A percentile compares a stretch with the other conserved stretches of the same genome.
Conservation (phyloP, 2,329 filamentous ascomycete genomes). For the Neopestalotiopsis rosae region DNA sequence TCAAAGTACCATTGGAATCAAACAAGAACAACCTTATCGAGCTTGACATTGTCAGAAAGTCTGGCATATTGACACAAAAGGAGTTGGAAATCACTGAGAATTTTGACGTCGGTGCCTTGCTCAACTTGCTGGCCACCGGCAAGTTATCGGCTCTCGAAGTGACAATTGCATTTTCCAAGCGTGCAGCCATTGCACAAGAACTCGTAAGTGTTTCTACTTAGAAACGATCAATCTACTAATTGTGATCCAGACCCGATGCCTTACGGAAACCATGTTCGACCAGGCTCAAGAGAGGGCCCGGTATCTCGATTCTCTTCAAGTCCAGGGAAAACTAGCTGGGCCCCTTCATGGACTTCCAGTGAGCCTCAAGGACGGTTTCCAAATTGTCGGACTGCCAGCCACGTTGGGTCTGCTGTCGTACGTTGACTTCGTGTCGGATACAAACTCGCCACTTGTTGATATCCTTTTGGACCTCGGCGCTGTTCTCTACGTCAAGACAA, state of each 20-base stretch:
- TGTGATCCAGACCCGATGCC: slow-evolving; percentile 28
- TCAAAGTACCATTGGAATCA: background rate
- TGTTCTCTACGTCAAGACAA: slow-evolving; percentile 58
- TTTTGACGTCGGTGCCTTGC: slow-evolving; percentile 23
- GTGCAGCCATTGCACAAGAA: slow-evolving; percentile 35
- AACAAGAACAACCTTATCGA: slow-evolving; percentile 12
- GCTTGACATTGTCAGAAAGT: slow-evolving; percentile 21
- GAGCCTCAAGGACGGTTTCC: slow-evolving; percentile 59
- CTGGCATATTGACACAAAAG: slow-evolving; percentile 23
- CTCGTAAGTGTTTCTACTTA: slow-evolving; percentile 19
- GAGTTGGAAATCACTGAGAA: slow-evolving; percentile 30
- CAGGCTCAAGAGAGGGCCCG: slow-evolving; percentile 49
- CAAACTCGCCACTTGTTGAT: slow-evolving; percentile 42
- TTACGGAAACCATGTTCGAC: slow-evolving; percentile 56
- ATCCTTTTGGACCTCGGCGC: slow-evolving; percentile 51
- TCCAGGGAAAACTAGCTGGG: slow-evolving; percentile 51
- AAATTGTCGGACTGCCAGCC: slow-evolving; percentile 55
- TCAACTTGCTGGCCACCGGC: slow-evolving; percentile 22
- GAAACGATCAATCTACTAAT: background rate
- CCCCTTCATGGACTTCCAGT: slow-evolving; percentile 68
- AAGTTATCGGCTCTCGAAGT: slow-evolving; percentile 31
- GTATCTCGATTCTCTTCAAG: slow-evolving; percentile 48
- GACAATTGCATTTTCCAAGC: slow-evolving; percentile 32
- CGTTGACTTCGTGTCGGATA: slow-evolving; percentile 4
- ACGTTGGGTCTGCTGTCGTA: slow-evolving; percentile 48